Conservation (phyloP, 2,329 filamentous ascomycete species). For the Didymella lethalis region DNA sequence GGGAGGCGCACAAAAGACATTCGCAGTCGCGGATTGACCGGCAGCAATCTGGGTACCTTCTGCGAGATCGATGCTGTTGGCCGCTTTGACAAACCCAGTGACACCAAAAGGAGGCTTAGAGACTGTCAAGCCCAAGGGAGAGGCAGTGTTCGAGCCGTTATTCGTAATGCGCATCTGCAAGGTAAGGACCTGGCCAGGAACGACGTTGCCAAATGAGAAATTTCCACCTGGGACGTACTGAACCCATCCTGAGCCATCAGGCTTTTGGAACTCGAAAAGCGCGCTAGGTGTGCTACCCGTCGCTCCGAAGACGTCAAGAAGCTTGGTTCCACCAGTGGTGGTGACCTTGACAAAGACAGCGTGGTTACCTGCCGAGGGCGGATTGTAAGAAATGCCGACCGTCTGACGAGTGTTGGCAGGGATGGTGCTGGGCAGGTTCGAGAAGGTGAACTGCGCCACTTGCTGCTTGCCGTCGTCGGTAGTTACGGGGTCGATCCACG, state of each 20-base stretch:
- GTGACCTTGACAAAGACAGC: slow-evolving; percentile 58
- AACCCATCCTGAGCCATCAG: slow-evolving; percentile 60
- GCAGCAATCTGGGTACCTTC: slow-evolving; percentile 63
- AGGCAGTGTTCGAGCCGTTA: slow-evolving; percentile 46
- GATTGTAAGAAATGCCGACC: slow-evolving; percentile 59
- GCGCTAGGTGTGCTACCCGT: slow-evolving; percentile 60
- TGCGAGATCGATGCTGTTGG: slow-evolving; percentile 65
- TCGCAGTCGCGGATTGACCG: slow-evolving; percentile 61
- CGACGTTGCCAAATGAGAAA: slow-evolving; percentile 66
- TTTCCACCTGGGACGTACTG: slow-evolving; percentile 52
- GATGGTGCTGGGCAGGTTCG: slow-evolving; percentile 57
- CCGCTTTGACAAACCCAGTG: slow-evolving; percentile 61
- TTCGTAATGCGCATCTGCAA: slow-evolving; percentile 65
- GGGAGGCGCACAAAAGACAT: slow-evolving; percentile 63
- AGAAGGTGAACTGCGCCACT: slow-evolving; percentile 60
- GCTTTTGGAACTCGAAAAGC: slow-evolving; percentile 63
- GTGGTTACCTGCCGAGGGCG: slow-evolving; percentile 58
- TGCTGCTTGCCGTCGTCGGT: slow-evolving; percentile 44
- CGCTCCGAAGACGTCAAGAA: slow-evolving; percentile 59
- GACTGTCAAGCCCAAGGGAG: slow-evolving; percentile 56
- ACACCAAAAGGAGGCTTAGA: slow-evolving; percentile 68
- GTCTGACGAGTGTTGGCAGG: slow-evolving; percentile 51
- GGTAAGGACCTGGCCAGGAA: slow-evolving; percentile 58
- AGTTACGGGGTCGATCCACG: slow-evolving; percentile 53
- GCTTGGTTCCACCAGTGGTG: slow-evolving; percentile 61